phyloP scores from a whole-genome alignment of 495 filamentous ascomycete species.

The Penicillium cinerascens region DNA sequence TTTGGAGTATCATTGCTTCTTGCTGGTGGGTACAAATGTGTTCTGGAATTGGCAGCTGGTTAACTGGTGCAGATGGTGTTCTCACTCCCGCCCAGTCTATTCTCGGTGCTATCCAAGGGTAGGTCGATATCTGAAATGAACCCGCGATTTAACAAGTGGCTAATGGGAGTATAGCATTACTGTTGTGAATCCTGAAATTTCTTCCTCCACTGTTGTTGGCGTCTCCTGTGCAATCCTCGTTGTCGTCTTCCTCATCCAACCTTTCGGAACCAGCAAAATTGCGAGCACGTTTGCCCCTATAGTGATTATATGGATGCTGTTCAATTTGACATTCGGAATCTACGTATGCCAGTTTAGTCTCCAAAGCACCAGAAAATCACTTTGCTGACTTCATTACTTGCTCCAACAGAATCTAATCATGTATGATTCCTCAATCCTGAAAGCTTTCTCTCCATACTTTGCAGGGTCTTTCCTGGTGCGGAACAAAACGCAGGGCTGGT shows the following conservation, averaged over 20 bases:
- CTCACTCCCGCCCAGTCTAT: slow-evolving; percentile 5
- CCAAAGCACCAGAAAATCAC: background rate
- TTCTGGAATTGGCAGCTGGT: background rate
- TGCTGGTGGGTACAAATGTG: slow-evolving; percentile 47
- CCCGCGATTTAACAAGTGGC: slow-evolving; percentile 9
- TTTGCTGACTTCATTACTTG: background rate
- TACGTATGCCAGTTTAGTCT: slow-evolving; percentile 38
- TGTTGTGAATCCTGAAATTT: slow-evolving; percentile 38
- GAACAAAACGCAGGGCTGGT: slow-evolving; percentile 60
- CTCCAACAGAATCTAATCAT: slow-evolving; percentile 46
- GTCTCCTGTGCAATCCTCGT: slow-evolving; percentile 64
- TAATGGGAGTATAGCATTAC: slow-evolving; percentile 28
- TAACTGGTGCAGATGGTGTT: background rate
- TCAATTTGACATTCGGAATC: slow-evolving; percentile 64
- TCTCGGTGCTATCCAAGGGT: slow-evolving; percentile 7
- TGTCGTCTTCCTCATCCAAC: slow-evolving; percentile 64
- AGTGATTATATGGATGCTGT: slow-evolving; percentile 66
- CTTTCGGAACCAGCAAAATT: slow-evolving; percentile 62
- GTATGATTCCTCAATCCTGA: slow-evolving; percentile 60
- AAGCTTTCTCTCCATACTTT: slow-evolving; percentile 66
- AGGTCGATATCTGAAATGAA: background rate
- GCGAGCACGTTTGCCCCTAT: slow-evolving; percentile 63
- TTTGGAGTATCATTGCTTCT: slow-evolving; percentile 67
- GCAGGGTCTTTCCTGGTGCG: slow-evolving; percentile 58
- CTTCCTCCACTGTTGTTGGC: slow-evolving; percentile 53